phyloP scores from a whole-genome alignment of 306 rosid genomes.

The Rubus parviflorus region DNA sequence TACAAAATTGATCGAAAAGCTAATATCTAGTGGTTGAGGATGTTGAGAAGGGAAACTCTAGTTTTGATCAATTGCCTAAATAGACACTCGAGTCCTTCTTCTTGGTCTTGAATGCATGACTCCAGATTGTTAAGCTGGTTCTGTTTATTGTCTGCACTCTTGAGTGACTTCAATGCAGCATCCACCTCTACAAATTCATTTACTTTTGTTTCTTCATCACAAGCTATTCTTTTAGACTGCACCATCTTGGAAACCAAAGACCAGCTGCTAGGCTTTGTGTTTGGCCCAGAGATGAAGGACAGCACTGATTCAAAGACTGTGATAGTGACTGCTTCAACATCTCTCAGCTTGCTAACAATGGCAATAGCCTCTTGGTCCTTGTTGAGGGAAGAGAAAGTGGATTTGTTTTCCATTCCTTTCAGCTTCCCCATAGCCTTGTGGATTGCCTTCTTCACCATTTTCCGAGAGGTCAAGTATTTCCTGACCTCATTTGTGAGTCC shows the following conservation, averaged over 20 bases:
- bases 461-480: not conserved
- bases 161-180: slow-evolving; percentile 2
- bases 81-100: slow-evolving; percentile 18
- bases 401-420: not conserved
- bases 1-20: not conserved
- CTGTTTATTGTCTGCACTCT: not conserved
- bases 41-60: slow-evolving; percentile 39
- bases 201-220: not conserved
- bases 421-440: not conserved
- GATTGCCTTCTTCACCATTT: not conserved
- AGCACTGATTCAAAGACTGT: slow-evolving; percentile 29
- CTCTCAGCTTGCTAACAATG: slow-evolving; percentile 30
- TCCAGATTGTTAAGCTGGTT: slow-evolving; percentile 18
- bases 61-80: slow-evolving; percentile 30
- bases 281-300: slow-evolving; percentile 31
- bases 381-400: not conserved
- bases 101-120: slow-evolving; percentile 27
- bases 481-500: not conserved
- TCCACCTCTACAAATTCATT: slow-evolving; percentile 23
- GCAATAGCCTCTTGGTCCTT: slow-evolving; percentile 6
- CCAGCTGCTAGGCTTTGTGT: slow-evolving; percentile 27
- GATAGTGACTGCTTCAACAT: slow-evolving; percentile 21
- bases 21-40: slow-evolving; percentile 20
- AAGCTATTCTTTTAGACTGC: not conserved
- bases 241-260: slow-evolving; percentile 26